These are phyloP conservation scores for Plasmodium coatneyi DNA, from an alignment of 169 alveolate genomes.

Conservation along the genomic window DNA sequence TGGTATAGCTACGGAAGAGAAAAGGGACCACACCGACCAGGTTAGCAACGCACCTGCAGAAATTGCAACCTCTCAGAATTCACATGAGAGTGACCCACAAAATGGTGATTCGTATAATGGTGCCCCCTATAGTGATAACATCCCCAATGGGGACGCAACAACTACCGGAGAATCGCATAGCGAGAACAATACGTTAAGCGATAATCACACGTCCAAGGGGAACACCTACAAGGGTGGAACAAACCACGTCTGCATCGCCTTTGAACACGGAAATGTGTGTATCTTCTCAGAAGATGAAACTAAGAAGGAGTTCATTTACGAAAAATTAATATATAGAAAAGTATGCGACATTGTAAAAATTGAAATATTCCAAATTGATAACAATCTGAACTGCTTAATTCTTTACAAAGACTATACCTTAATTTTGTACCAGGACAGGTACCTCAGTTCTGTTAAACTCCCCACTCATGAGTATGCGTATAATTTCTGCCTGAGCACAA, in stretches of 20 bases:
- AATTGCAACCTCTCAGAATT: background rate
- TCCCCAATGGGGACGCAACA: background rate
- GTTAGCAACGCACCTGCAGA: background rate
- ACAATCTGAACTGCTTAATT: constrained; percentile 33
- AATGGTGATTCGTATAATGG: background rate
- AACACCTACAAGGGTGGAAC: background rate
- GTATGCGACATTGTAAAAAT: constrained; percentile 68
- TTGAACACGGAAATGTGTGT: constrained; percentile 76
- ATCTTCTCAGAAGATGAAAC: constrained; percentile 42
- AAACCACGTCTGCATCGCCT: constrained; percentile 70
- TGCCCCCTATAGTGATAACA: background rate
- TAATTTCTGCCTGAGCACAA: constrained; percentile 67
- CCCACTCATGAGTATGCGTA: constrained; percentile 57
- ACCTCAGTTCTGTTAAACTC: constrained; percentile 23
- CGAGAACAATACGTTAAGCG: background rate
- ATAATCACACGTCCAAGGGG: background rate
- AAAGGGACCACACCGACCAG: background rate
- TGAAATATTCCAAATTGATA: constrained; percentile 15
- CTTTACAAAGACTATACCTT: constrained; percentile 55
- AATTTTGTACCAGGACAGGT: constrained; percentile 39
- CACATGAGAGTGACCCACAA: background rate
- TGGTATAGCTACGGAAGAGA: background rate
- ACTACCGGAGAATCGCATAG: background rate
- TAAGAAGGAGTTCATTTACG: constrained; percentile 32
- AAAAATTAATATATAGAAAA: constrained; percentile 71